phyloP scores from a whole-genome alignment of 106 monocot genomes.

The Acorus calamus region DNA sequence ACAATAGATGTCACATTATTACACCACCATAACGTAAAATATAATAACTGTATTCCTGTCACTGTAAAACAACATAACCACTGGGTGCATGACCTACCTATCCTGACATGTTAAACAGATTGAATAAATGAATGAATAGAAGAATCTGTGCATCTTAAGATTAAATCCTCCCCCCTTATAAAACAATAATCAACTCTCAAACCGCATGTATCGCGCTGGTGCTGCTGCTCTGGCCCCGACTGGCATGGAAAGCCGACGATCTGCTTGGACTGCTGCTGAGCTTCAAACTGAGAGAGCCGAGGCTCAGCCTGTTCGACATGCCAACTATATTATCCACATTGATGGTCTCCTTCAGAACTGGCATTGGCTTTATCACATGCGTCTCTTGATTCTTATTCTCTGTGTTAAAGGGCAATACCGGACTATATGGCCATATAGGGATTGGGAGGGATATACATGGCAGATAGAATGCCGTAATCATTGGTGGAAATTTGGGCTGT shows the following conservation, averaged over 20 bases:
- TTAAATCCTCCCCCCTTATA: too few relatives aligned
- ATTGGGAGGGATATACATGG: constrained; percentile 22
- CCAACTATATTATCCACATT: constrained; percentile 36
- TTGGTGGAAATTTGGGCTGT: constrained; percentile 5
- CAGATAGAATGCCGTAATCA: constrained; percentile 29
- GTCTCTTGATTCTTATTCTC: constrained; percentile 9
- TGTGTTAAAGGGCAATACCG: background rate
- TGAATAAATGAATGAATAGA: too few relatives aligned
- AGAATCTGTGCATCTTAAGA: too few relatives aligned
- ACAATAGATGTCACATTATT: too few relatives aligned
- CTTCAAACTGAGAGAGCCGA: constrained; percentile 8
- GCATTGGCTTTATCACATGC: constrained; percentile 50
- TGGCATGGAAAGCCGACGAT: constrained; percentile 48
- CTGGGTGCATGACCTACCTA: too few relatives aligned
- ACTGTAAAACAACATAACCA: too few relatives aligned
- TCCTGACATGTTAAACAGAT: too few relatives aligned
- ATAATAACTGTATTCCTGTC: too few relatives aligned
- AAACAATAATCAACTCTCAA: constrained; percentile 1
- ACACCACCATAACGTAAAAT: too few relatives aligned
- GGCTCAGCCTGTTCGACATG: constrained; percentile 43
- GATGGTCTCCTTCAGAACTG: constrained; percentile 28
- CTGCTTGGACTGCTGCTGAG: constrained; percentile 8
- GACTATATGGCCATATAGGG: constrained; percentile 24
- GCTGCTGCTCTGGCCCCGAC: constrained; percentile 6
- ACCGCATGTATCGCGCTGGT: constrained; percentile 52